These are phyloP conservation scores for Catharanthus roseus DNA, from an alignment of 257 asterid genomes.

Conservation along the genomic window DNA sequence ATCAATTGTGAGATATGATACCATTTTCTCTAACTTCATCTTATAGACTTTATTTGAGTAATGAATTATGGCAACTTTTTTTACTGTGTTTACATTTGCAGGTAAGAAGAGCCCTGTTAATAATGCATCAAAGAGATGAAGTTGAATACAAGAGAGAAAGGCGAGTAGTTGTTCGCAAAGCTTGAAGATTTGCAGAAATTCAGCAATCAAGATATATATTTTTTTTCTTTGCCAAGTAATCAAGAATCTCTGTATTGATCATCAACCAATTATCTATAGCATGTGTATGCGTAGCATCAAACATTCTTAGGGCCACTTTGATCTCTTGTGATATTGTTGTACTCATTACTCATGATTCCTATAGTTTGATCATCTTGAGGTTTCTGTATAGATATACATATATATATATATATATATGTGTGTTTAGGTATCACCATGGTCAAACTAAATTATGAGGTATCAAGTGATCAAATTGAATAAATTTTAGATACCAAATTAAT, in stretches of 20 bases:
- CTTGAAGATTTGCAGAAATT: conserved; percentile 24
- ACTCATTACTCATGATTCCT: neutral
- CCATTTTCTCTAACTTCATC: conserved; percentile 6
- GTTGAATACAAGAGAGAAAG: conserved; percentile 89
- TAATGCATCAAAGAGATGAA: conserved; percentile 97
- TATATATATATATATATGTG: too few species aligned
- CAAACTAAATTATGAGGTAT: too few species aligned
- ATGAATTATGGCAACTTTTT: too few species aligned
- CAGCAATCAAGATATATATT: conserved; percentile 2
- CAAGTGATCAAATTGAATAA: too few species aligned
- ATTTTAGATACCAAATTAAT: too few species aligned
- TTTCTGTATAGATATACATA: too few species aligned
- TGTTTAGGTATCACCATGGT: too few species aligned
- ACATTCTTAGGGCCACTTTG: neutral
- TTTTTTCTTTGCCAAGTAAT: too few species aligned
- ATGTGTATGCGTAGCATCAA: neutral
- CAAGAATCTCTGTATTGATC: neutral
- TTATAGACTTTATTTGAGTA: neutral
- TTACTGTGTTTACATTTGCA: conserved; percentile 27
- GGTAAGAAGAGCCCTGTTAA: conserved; percentile 86
- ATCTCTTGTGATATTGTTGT: neutral
- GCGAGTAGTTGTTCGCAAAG: conserved; percentile 70
- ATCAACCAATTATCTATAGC: neutral
- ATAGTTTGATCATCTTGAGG: neutral
- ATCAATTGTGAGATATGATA: conserved; percentile 54